phyloP scores from a whole-genome alignment of 106 monocot genomes.

The Dioscorea dumetorum region DNA sequence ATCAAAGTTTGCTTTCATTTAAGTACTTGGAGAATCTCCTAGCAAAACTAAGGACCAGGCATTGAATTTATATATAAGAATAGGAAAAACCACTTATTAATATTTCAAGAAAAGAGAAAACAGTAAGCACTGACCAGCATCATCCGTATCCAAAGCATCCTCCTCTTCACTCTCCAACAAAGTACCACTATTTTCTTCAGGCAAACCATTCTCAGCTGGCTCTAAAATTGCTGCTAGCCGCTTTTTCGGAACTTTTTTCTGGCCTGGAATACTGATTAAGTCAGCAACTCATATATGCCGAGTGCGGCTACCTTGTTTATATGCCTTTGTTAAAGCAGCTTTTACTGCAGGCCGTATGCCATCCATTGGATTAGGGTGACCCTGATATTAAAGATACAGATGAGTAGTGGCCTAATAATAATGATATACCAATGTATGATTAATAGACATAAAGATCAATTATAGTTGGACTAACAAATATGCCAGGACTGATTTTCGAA shows the following conservation, averaged over 20 bases:
- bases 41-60: too few relatives aligned
- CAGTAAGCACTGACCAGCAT: constrained; percentile 25
- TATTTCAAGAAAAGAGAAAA: not conserved
- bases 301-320: constrained; percentile 67
- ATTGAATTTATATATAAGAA: too few relatives aligned
- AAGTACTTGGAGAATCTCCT: too few relatives aligned
- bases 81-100: too few relatives aligned
- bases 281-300: constrained; percentile 70
- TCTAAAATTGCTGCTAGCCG: constrained; percentile 87
- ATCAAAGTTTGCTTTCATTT: too few relatives aligned
- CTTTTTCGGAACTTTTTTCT: constrained; percentile 82
- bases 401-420: too few relatives aligned
- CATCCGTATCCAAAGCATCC: constrained; percentile 53
- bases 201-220: constrained; percentile 38
- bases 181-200: constrained; percentile 47
- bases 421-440: too few relatives aligned
- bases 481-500: too few relatives aligned
- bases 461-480: too few relatives aligned
- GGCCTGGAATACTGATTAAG: constrained; percentile 65
- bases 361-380: constrained; percentile 76
- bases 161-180: constrained; percentile 28
- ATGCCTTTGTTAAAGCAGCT: constrained; percentile 82
- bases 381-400: constrained; percentile 25
- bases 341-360: constrained; percentile 76
- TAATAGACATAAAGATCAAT: too few relatives aligned